These are phyloP conservation scores for Aureobasidium leucospermi DNA, from an alignment of 2,329 filamentous ascomycete species.

Conservation along the genomic window DNA sequence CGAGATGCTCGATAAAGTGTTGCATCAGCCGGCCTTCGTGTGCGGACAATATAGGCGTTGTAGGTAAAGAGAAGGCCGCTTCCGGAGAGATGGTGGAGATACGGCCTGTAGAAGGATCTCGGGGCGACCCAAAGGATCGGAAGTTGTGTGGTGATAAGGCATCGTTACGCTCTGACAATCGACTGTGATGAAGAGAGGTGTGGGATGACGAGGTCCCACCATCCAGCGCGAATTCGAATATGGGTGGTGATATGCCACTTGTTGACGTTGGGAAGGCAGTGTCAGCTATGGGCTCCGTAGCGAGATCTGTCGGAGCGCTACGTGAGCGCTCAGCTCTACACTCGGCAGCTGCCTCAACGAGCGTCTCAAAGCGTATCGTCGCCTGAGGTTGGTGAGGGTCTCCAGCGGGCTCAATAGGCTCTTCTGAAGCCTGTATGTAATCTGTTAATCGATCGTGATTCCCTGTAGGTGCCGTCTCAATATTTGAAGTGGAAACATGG, in stretches of 20 bases:
- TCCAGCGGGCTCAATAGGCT: no score
- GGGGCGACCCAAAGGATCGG: not conserved
- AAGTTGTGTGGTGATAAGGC: not conserved
- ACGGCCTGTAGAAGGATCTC: not conserved
- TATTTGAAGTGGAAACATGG: not conserved
- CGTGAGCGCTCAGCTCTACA: not conserved
- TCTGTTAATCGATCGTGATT: not conserved
- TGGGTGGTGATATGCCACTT: not conserved
- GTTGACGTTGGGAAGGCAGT: not conserved
- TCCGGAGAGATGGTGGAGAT: not conserved
- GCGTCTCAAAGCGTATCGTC: not conserved
- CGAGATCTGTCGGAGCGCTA: not conserved
- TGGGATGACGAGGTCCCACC: not conserved
- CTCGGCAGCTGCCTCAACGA: not conserved
- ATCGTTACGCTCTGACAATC: not conserved
- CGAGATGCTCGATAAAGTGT: constrained; percentile 26
- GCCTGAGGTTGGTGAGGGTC: not conserved
- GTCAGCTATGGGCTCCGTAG: not conserved
- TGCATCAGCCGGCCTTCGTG: constrained; percentile 25
- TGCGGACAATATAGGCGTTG: not conserved
- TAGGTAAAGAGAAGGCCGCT: not conserved
- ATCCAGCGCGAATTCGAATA: not conserved
- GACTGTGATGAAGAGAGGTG: not conserved
- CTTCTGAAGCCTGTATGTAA: no score
- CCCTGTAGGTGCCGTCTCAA: not conserved